These are phyloP conservation scores for Tuber aestivum DNA, from an alignment of 495 filamentous ascomycete genomes.

Conservation along the genomic window DNA sequence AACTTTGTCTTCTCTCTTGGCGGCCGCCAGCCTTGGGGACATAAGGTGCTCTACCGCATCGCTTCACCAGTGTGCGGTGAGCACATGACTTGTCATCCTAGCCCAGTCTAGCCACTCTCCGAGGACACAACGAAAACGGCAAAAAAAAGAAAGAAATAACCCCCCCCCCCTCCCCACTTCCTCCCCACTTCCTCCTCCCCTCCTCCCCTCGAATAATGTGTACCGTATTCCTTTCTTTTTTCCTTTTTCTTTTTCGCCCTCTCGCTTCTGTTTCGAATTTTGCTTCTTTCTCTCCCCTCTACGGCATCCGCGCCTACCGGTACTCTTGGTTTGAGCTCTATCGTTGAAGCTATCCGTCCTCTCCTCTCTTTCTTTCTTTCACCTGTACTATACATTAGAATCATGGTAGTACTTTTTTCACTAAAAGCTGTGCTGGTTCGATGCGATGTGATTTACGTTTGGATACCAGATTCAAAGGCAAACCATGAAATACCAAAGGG, in stretches of 20 bases:
- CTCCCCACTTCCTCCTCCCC: not conserved
- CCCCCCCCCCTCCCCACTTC: not conserved
- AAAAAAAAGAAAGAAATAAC: not conserved
- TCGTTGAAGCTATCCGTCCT: not conserved
- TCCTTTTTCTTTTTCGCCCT: not conserved
- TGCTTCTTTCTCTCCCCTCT: not conserved
- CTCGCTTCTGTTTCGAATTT: not conserved
- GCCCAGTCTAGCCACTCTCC: not conserved
- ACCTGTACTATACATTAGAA: slow-evolving; percentile 2
- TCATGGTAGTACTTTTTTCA: not conserved
- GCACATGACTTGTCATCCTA: not conserved
- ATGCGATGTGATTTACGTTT: not conserved
- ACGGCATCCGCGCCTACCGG: not conserved
- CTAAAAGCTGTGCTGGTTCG: not conserved
- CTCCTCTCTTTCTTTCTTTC: not conserved
- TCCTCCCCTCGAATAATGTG: too few relatives aligned
- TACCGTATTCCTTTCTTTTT: not conserved
- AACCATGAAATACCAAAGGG: not conserved
- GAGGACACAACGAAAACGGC: not conserved
- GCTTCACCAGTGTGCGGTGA: not conserved
- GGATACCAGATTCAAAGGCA: not conserved
- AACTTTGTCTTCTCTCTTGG: slow-evolving; percentile 13
- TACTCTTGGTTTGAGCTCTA: not conserved
- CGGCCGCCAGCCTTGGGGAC: slow-evolving; percentile 7
- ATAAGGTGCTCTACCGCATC: not conserved